phyloP scores from a whole-genome alignment of 345 rosid genomes.

The Populus deltoides region DNA sequence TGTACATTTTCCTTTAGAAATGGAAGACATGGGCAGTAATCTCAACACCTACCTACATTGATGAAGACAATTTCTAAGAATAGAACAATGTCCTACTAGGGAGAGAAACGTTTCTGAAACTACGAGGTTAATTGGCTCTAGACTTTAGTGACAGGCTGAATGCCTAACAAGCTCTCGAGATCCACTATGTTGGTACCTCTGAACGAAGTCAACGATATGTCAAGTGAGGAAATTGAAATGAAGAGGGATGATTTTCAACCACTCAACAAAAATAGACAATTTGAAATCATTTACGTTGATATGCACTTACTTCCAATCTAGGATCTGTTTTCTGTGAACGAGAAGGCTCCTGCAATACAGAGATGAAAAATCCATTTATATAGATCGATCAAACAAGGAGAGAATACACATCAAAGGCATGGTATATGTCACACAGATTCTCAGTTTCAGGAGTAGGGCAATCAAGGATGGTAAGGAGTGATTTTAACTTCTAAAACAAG shows the following conservation, averaged over 20 bases:
- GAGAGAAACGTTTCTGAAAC: too few relatives aligned
- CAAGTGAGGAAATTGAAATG: neutral
- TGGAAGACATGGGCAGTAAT: neutral
- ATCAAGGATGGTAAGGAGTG: too few relatives aligned
- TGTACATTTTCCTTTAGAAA: neutral
- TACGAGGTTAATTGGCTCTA: too few relatives aligned
- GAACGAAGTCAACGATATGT: neutral
- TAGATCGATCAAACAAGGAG: too few relatives aligned
- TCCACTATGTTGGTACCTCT: neutral
- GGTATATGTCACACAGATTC: too few relatives aligned
- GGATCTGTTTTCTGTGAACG: conserved; percentile 32
- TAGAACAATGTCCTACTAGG: too few relatives aligned
- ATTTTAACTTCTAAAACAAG: too few relatives aligned
- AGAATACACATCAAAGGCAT: too few relatives aligned
- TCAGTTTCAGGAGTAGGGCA: too few relatives aligned
- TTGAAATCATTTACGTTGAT: neutral
- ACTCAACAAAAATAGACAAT: neutral
- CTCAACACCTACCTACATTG: neutral
- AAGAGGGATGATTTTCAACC: neutral
- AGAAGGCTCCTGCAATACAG: conserved; percentile 29
- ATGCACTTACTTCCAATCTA: conserved; percentile 47
- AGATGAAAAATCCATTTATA: too few relatives aligned
- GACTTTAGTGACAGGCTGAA: neutral
- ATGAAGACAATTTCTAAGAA: neutral
- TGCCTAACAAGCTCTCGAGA: neutral